These are phyloP conservation scores for Diaporthe sp. DNA, from an alignment of 2,329 filamentous ascomycete species.

Conservation along the genomic window DNA sequence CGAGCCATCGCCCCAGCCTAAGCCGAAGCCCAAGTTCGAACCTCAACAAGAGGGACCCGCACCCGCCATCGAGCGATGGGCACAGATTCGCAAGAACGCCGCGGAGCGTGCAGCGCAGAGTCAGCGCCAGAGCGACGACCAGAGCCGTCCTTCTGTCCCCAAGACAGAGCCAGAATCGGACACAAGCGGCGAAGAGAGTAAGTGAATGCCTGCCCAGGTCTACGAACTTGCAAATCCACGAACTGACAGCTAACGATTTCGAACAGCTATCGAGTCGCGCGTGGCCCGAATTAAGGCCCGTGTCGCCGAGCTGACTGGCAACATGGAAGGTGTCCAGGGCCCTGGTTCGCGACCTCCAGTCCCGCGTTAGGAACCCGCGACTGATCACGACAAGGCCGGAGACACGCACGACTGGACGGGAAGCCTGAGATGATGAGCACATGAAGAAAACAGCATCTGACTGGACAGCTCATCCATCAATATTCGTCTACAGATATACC, in stretches of 20 bases:
- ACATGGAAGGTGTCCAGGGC: conserved; percentile 73
- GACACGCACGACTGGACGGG: conserved; percentile 47
- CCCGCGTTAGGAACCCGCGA: conserved; percentile 49
- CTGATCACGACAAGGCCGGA: conserved; percentile 35
- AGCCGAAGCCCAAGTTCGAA: conserved; percentile 45
- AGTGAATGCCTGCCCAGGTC: conserved; percentile 56
- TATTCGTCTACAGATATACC: background rate
- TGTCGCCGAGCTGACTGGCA: conserved; percentile 92
- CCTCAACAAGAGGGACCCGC: conserved; percentile 48
- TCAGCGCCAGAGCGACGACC: conserved; percentile 75
- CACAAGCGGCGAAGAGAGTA: conserved; percentile 95
- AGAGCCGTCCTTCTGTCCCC: conserved; percentile 56
- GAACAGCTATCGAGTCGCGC: conserved; percentile 91
- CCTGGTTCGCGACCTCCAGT: conserved; percentile 55
- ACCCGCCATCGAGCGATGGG: conserved; percentile 85
- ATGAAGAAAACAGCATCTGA: background rate
- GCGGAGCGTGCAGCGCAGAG: conserved; percentile 74
- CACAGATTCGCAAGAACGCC: conserved; percentile 95
- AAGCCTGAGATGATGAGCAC: conserved; percentile 32
- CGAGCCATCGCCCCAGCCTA: conserved; percentile 50
- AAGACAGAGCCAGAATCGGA: conserved; percentile 58
- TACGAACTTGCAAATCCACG: too few relatives aligned
- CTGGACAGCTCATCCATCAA: conserved; percentile 1
- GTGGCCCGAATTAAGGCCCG: conserved; percentile 98
- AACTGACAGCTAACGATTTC: conserved; percentile 45